Base-by-base conservation (phyloP, 108 stramenopile species). In the Discostella stelligeroides region DNA sequence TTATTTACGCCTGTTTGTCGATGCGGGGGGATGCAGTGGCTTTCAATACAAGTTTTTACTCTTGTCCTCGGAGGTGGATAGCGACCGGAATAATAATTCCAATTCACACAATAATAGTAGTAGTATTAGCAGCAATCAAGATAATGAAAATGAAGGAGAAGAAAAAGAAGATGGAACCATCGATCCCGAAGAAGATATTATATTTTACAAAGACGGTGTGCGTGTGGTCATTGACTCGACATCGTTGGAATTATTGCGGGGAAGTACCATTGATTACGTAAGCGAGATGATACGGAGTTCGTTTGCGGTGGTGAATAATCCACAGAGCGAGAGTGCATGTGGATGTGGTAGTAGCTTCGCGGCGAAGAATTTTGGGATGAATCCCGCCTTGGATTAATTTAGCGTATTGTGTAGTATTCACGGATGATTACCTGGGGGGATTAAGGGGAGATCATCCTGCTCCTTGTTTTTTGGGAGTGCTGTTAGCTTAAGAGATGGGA, bases 311-410 rank as follows among this genome's bases (percentile, higher is more conserved):
- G 81, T 90, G 49, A 88, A 92, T 46, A 99, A 99, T 75, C 98
- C 98, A 7, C 86, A 96, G 63, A 94, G 93, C 54, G 98, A 98
- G 68, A 89, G 82, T 61, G 98, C 97, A 4, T 99, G 98, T 82
- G 98, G 98, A 11, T 99, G 98, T 80, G 98, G 97, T 7, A 84
- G 85, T 48, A 95, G 92, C 28, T 99, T 99, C 80, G 98, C 98
- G 12, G 73, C 97, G 66, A 99, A 98, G 82, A 96, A 96, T 58
- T 98, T 98, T 82, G 68, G 86, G 53, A 66, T 82, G 23, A 97
- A 96, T 83, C 91, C 91, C 50, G 91, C 91, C 3, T 43, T 92
- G 48, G 91, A 92, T 75, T 92, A 30, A 34, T 34, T 34, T n/a
- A n/a, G n/a, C n/a, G n/a, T n/a, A n/a, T n/a, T n/a, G n/a, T n/a